Base-by-base conservation (phyloP, 2,329 filamentous ascomycete genomes). In the Scytalidium lignicola region DNA sequence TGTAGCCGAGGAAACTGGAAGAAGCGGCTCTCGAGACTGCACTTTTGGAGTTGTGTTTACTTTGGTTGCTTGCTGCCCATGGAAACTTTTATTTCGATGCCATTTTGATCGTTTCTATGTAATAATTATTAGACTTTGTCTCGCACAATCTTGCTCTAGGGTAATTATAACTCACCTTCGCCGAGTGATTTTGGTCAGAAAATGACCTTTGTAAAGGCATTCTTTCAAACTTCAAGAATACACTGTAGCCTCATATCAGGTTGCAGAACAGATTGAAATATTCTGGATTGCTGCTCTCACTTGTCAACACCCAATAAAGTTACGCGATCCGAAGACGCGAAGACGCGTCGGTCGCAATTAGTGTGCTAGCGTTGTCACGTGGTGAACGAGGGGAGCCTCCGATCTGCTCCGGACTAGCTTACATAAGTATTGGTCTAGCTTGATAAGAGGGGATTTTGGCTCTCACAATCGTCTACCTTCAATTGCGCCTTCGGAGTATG, bases 1-100 rank as follows among this genome's bases (percentile, higher is more conserved):
- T 10, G 82, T 82, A 8, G 70, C 71, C 26, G 78, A 72, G 37
- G 82, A 84, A 23, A 67, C 51, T 29, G 59, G 58, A 22, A 64
- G 28, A 1, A 59, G 57, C 12, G 57, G 59, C 44, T 61, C 61
- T 20, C 61, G 58, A 43, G 58, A 57, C 13, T 61, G 40, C 28
- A 58, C 58, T 43, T 58, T 64, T 5, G 53, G 41, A n/a, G 44
- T 46, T 12, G 22, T 22, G 42, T 57, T 52, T 19, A 52, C 3
- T 7, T 51, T 58, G 20, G 51, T 29, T 9, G 29, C 29, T 37
- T 54, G 54, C 18, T 49, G 54, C n/a, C 55, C 59, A 44, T 56
- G 56, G 28, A 57, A 61, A 47, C 57, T 66, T 48, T 59, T 65
- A 46, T 65, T 62, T 47, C 58, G 55, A 28, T 49, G 51, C 58